Evolutionary conservation across 441 rosid species (phyloP).

Genomic region (Omphalea diandra): DNA sequence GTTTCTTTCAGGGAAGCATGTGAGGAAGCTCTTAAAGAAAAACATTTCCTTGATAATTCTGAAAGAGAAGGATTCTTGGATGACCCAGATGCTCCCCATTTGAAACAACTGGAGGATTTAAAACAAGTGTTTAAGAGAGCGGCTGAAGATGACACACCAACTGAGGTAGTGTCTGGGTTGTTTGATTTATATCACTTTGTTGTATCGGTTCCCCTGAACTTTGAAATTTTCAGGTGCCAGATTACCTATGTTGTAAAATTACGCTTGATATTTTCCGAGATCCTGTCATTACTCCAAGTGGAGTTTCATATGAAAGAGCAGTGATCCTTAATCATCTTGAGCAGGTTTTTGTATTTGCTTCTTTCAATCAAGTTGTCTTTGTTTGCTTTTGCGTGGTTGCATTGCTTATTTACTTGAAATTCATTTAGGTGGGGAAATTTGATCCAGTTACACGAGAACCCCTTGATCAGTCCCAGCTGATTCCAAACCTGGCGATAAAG

Average conservation of each 20-base stretch:
- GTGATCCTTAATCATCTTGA: conserved; percentile 79
- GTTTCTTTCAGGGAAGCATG: conserved; percentile 65
- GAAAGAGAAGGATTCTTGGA: conserved; percentile 52
- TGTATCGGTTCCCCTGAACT: background rate
- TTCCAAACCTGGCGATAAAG: conserved; percentile 75
- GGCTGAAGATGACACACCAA: conserved; percentile 61
- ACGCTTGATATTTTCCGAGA: conserved; percentile 86
- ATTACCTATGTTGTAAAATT: conserved; percentile 81
- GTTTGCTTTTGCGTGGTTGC: background rate
- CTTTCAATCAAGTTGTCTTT: background rate
- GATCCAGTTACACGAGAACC: conserved; percentile 82
- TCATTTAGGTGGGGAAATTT: conserved; percentile 70
- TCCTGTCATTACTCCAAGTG: conserved; percentile 93
- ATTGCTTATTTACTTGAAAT: conserved; percentile 3
- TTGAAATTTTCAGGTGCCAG: conserved; percentile 69
- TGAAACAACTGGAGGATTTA: conserved; percentile 49
- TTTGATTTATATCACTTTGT: background rate
- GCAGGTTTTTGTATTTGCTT: conserved; percentile 45
- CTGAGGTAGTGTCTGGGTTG: conserved; percentile 44
- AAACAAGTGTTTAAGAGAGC: conserved; percentile 59
- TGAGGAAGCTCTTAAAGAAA: conserved; percentile 70
- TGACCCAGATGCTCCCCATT: conserved; percentile 37
- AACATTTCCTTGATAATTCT: conserved; percentile 46
- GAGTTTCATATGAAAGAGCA: conserved; percentile 83
- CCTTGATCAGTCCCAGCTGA: conserved; percentile 50